Evolutionary conservation across 192 early-diverging fungal genomes (phyloP).

Genomic region (Linnemannia elongata): DNA sequence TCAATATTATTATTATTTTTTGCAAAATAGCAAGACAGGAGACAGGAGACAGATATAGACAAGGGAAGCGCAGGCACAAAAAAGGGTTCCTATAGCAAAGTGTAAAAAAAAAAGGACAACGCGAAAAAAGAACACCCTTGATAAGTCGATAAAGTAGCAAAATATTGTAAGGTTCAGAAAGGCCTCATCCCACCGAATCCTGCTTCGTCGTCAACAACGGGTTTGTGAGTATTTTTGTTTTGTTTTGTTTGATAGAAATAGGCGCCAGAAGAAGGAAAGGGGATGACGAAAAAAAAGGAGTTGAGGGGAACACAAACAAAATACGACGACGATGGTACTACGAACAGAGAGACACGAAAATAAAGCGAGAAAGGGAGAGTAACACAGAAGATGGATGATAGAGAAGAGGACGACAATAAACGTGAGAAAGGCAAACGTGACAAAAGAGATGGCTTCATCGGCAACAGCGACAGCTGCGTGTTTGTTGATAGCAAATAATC

Average conservation of each 20-base stretch:
- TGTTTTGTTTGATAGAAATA: background rate
- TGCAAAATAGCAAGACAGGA: background rate
- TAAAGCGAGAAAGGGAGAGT: background rate
- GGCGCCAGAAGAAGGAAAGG: background rate
- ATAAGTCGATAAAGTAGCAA: background rate
- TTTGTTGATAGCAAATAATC: background rate
- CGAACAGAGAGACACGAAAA: background rate
- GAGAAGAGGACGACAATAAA: background rate
- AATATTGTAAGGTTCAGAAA: background rate
- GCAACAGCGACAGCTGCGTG: background rate
- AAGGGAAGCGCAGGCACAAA: background rate
- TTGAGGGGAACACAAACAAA: background rate
- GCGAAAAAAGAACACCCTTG: background rate
- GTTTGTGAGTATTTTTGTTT: background rate
- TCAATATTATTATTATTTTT: background rate
- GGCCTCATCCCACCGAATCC: background rate
- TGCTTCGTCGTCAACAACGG: background rate
- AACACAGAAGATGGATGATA: background rate
- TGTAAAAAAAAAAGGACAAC: background rate
- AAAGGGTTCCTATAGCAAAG: background rate
- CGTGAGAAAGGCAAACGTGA: background rate
- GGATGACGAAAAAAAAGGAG: slow-evolving; percentile 1
- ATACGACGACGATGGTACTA: background rate
- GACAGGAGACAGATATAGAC: background rate
- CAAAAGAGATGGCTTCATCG: slow-evolving; percentile 6